Conservation (phyloP, 768 basidiomycete species). For the Clavulina sp. region DNA sequence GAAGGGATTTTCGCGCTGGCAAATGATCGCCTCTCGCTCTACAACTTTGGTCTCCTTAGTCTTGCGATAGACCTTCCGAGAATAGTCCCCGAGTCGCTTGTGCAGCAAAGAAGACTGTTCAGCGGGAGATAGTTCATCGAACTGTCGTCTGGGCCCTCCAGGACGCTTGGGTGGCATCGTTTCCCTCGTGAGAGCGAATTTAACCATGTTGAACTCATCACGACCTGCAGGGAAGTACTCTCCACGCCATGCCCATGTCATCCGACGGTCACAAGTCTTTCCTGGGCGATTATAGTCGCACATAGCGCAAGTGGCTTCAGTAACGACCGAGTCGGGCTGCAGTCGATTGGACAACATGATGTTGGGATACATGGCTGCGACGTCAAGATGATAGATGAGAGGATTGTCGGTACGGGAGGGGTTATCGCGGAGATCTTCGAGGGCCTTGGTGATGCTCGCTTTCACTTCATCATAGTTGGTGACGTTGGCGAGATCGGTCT, state of each 20-base stretch:
- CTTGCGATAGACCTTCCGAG: constrained; percentile 96
- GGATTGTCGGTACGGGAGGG: constrained; percentile 81
- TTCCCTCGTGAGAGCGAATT: constrained; percentile 90
- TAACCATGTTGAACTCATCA: constrained; percentile 98
- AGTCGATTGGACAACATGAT: constrained; percentile 99
- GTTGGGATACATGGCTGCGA: constrained; percentile 99
- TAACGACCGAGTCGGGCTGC: constrained; percentile 94
- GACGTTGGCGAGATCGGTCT: constrained; percentile 60
- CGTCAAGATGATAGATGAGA: constrained; percentile 95
- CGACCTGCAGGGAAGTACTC: constrained; percentile 95
- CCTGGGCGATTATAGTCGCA: constrained; percentile 97
- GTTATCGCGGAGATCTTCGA: constrained; percentile 82
- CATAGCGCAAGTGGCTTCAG: constrained; percentile 90
- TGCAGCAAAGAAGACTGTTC: constrained; percentile 89
- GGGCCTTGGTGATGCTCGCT: constrained; percentile 47
- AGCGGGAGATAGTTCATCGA: constrained; percentile 58
- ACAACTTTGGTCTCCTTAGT: constrained; percentile 95
- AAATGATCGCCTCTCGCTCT: constrained; percentile 84
- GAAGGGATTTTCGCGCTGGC: constrained; percentile 95
- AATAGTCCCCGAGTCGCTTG: constrained; percentile 96
- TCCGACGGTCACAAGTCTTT: constrained; percentile 80
- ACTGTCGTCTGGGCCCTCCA: constrained; percentile 56
- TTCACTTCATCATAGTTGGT: constrained; percentile 93
- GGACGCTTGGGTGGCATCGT: constrained; percentile 68
- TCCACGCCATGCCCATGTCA: constrained; percentile 98